A percentile compares a stretch with the other conserved stretches of the same genome.
These are phyloP conservation scores for Xerocomus amazonicus DNA, from an alignment of 1,284 basidiomycete genomes.

Conservation along the genomic window DNA sequence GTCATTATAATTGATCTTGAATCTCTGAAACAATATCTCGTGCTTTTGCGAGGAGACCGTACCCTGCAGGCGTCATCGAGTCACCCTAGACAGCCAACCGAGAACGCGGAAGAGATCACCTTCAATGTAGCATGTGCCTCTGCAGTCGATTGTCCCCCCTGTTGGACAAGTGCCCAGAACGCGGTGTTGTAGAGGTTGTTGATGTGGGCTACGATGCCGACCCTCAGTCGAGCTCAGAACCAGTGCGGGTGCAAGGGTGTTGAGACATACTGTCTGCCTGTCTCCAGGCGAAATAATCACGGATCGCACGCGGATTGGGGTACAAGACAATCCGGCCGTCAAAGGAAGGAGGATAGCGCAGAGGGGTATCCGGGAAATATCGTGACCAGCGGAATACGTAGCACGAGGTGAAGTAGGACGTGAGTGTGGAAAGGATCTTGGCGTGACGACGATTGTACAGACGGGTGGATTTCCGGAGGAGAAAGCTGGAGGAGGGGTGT, in stretches of 20 bases:
- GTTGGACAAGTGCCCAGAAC: slow-evolving; percentile 91
- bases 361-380: slow-evolving; percentile 70
- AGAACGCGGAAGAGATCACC: slow-evolving; percentile 28
- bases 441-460: slow-evolving; percentile 85
- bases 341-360: slow-evolving; percentile 86
- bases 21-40: slow-evolving; percentile 82
- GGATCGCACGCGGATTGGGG: slow-evolving; percentile 67
- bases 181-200: slow-evolving; percentile 97
- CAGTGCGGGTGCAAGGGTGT: not conserved
- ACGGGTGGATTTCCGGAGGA: slow-evolving; percentile 71
- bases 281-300: slow-evolving; percentile 95
- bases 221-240: slow-evolving; percentile 22
- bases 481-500: slow-evolving; percentile 56
- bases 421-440: slow-evolving; percentile 87
- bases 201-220: slow-evolving; percentile 74
- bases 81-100: not conserved
- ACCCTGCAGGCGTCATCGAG: slow-evolving; percentile 48
- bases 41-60: slow-evolving; percentile 88
- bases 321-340: slow-evolving; percentile 90
- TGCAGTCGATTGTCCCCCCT: slow-evolving; percentile 70
- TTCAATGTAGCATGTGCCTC: slow-evolving; percentile 80
- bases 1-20: slow-evolving; percentile 86
- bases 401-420: slow-evolving; percentile 89
- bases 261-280: slow-evolving; percentile 84
- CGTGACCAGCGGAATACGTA: slow-evolving; percentile 86